Conservation (phyloP, 2,329 filamentous ascomycete genomes). For the Phoma sp. region DNA sequence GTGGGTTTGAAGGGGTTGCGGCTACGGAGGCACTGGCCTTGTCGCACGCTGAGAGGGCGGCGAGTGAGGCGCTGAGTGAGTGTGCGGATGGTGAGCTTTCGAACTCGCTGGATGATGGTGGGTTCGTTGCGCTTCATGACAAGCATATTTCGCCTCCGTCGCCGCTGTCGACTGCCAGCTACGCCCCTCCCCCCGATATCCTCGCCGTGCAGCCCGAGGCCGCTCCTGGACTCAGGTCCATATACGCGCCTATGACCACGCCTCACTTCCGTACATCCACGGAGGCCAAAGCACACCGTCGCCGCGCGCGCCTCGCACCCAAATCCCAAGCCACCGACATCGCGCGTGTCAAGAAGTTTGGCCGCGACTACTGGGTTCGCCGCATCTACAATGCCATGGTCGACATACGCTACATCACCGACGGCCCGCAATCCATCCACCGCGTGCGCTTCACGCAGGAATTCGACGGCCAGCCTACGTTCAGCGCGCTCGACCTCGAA, state of each 20-base stretch:
- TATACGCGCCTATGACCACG: slow-evolving; percentile 23
- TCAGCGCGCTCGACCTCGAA: slow-evolving; percentile 31
- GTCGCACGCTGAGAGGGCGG: background rate
- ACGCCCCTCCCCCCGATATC: background rate
- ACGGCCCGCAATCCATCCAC: slow-evolving; percentile 24
- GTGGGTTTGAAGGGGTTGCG: background rate
- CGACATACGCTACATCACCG: slow-evolving; percentile 25
- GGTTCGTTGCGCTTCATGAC: background rate
- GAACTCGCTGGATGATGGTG: slow-evolving; percentile 1
- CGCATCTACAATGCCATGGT: slow-evolving; percentile 41
- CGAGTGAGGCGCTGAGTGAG: background rate
- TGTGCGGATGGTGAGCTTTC: background rate
- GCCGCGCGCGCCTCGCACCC: slow-evolving; percentile 17
- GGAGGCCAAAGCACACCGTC: slow-evolving; percentile 28
- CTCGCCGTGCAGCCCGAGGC: slow-evolving; percentile 1
- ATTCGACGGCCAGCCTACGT: background rate
- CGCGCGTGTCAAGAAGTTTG: slow-evolving; percentile 27
- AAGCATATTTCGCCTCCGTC: background rate
- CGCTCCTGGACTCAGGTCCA: background rate
- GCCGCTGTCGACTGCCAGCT: background rate
- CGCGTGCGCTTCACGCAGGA: slow-evolving; percentile 25
- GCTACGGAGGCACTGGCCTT: background rate
- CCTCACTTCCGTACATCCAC: slow-evolving; percentile 26
- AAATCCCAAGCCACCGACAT: slow-evolving; percentile 26
- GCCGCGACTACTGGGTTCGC: slow-evolving; percentile 41